These are phyloP conservation scores for Ceratobasidium sp. DNA, from an alignment of 1,284 basidiomycete species.

Conservation along the genomic window DNA sequence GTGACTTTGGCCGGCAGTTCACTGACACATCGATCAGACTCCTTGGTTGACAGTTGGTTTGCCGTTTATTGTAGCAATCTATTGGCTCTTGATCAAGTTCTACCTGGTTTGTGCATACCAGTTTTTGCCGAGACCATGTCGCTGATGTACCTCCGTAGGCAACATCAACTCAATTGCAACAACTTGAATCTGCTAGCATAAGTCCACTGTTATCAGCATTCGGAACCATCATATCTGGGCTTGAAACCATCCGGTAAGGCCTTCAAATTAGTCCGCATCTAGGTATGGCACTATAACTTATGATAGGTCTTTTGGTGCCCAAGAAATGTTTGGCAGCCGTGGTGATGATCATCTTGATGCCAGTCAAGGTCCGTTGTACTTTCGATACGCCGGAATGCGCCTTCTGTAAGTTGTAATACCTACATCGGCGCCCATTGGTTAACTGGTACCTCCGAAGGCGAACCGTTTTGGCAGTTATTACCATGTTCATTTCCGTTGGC, in stretches of 20 bases:
- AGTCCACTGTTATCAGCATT: constrained; percentile 11
- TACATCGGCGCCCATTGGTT: background rate
- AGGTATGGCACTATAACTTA: background rate
- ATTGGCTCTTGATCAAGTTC: constrained; percentile 16
- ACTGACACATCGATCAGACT: background rate
- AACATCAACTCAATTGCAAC: constrained; percentile 22
- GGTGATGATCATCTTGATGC: background rate
- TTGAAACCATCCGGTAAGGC: constrained; percentile 21
- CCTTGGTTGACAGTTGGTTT: background rate
- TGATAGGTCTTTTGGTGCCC: constrained; percentile 8
- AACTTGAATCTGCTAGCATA: constrained; percentile 19
- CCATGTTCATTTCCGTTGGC: constrained; percentile 14
- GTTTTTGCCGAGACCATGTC: background rate
- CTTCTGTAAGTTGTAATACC: background rate
- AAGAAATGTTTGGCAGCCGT: background rate
- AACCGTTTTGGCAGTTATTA: background rate
- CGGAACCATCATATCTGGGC: constrained; percentile 20
- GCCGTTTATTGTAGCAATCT: background rate
- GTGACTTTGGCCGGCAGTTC: background rate
- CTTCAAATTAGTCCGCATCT: too few species aligned
- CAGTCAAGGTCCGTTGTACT: constrained; percentile 23
- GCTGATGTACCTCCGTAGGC: background rate
- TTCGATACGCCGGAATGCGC: constrained; percentile 26
- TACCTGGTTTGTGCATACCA: constrained; percentile 1
- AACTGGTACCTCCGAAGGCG: background rate